Evolutionary conservation across 306 rosid genomes (phyloP), one percentile per base, ranked within the genome.

Genomic region (Coriaria nepalensis): DNA sequence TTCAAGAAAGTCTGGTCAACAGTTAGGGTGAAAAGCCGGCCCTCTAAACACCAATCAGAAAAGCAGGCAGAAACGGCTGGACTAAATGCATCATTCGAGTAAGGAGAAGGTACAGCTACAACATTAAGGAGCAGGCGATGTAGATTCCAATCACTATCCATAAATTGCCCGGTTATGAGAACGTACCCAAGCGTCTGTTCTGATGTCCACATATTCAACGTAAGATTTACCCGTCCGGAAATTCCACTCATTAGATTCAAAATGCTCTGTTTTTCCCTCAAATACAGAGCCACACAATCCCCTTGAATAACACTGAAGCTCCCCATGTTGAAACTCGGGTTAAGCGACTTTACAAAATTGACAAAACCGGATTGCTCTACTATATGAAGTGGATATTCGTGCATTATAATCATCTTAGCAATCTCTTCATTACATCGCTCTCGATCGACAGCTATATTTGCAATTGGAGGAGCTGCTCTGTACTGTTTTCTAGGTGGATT

Each of bases 381-480:
- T 56, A 88, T 72, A 64, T 84, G 60, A 65, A 84, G 97, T 50
- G 95, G 93, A 71, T 88, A 84, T 47, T 77, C 93, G 41, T 90
- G 95, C 76, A 79, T 62, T 49, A 90, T 73, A 43, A 84, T 69
- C 97, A 90, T 84, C 67, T 64, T 74, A 37, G 92, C 84, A 32
- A 90, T 63, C 56, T 81, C 97, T 50, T 47, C 57, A 64, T 53
- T 76, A 71, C 93, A 70, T 40, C 67, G 61, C 49, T 73, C 76
- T 58, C 78, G 87, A 62, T 90, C 83, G 69, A 90, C 71, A 55
- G 75, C 46, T 49, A 60, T 40, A 37, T 70, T 71, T 37, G 71
- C 67, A 52, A 49, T 13, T 10, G 68, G 57, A 55, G 75, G 58
- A 38, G 57, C 43, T 43, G 68, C 64, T 75, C 77, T 68, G 39